Conservation (phyloP, 2,329 filamentous ascomycete genomes). For the Trichophyton mentagrophytes region DNA sequence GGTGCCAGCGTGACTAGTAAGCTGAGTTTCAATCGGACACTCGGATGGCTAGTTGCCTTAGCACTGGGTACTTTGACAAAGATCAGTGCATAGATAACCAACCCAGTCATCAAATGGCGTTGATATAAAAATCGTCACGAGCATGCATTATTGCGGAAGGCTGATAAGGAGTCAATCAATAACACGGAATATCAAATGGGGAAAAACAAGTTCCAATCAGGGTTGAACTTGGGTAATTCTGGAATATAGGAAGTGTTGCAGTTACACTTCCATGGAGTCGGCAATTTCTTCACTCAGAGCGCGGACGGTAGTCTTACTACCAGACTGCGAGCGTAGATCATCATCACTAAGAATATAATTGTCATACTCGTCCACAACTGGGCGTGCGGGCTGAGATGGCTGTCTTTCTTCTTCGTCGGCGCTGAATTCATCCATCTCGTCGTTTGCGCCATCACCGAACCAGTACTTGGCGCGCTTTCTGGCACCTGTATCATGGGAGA, state of each 20-base stretch:
- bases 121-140: background rate
- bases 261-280: constrained; percentile 41
- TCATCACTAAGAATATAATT: constrained; percentile 36
- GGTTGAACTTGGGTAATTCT: background rate
- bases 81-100: background rate
- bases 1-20: background rate
- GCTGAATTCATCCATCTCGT: constrained; percentile 31
- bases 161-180: background rate
- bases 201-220: background rate
- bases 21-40: background rate
- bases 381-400: constrained; percentile 14
- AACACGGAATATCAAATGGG: background rate
- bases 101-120: background rate
- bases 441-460: constrained; percentile 55
- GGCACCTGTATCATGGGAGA: constrained; percentile 44
- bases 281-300: constrained; percentile 43
- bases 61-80: background rate
- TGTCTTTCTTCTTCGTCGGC: constrained; percentile 15
- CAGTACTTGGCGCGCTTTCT: constrained; percentile 79
- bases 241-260: background rate
- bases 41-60: background rate
- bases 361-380: constrained; percentile 29
- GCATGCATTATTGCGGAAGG: background rate
- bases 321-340: constrained; percentile 26
- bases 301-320: constrained; percentile 35